Percentiles rank a stretch among this genome's conserved stretches.
phyloP scores from a whole-genome alignment of 495 filamentous ascomycete genomes.

The Talaromyces borbonicus region DNA sequence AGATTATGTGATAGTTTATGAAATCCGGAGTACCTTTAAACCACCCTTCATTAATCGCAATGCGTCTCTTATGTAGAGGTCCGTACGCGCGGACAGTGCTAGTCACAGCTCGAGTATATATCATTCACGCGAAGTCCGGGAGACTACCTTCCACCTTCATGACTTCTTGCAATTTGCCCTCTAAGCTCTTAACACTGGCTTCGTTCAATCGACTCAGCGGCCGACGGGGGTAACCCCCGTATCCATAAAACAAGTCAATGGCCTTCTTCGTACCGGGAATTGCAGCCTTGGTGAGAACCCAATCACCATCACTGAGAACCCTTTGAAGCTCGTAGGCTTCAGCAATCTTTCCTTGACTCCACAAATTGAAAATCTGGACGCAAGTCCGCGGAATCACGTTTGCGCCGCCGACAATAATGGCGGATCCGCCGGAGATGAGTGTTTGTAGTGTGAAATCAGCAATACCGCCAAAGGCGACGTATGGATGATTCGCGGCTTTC shows the following conservation, averaged over 20 bases:
- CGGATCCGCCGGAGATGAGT: conserved; percentile 65
- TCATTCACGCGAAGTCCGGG: conserved; percentile 18
- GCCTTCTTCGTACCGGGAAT: conserved; percentile 82
- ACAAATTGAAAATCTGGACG: conserved; percentile 74
- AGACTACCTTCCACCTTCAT: conserved; percentile 53
- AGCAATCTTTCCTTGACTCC: conserved; percentile 57
- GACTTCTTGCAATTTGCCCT: conserved; percentile 56
- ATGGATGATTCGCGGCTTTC: conserved; percentile 41
- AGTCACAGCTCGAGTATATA: no score
- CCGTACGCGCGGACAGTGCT: no score
- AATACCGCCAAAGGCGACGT: conserved; percentile 83
- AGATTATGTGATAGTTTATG: no score
- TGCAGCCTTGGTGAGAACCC: conserved; percentile 77
- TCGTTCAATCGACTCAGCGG: conserved; percentile 57
- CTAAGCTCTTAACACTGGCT: conserved; percentile 43
- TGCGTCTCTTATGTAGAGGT: no score
- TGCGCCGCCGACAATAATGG: conserved; percentile 78
- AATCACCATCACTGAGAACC: conserved; percentile 64
- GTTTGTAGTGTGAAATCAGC: conserved; percentile 84
- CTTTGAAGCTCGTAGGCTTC: conserved; percentile 69
- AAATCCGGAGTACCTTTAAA: no score
- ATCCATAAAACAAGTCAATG: conserved; percentile 75
- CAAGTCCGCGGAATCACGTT: conserved; percentile 80
- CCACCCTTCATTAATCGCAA: no score
- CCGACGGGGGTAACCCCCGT: conserved; percentile 67